A percentile compares a stretch with the other conserved stretches of the same genome.
Evolutionary conservation across 2,329 filamentous ascomycete species (phyloP).

Genomic region (Trichoderma hamatum): DNA sequence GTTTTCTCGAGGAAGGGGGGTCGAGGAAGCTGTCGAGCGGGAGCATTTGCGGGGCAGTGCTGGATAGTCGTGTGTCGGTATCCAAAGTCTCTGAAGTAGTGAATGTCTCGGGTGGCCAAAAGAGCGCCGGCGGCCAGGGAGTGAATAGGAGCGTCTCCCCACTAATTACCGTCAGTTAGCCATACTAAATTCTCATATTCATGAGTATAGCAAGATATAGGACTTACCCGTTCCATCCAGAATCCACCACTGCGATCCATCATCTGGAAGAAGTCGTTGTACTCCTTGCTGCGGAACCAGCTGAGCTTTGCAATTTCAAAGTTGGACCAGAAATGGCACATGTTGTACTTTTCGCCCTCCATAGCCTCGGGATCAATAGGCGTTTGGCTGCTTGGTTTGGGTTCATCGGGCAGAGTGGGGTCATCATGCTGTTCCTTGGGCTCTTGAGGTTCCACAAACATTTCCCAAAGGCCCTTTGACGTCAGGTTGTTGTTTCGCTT

Average conservation of each 20-base stretch:
- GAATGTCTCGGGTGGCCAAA: conserved; percentile 78
- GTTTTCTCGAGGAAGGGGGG: conserved; percentile 81
- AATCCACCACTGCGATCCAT: conserved; percentile 98
- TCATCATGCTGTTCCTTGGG: conserved; percentile 66
- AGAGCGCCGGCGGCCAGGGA: conserved; percentile 92
- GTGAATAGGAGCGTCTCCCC: conserved; percentile 98
- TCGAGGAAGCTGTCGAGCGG: conserved; percentile 79
- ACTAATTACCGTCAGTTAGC: conserved; percentile 55
- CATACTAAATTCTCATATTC: background rate
- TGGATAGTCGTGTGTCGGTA: conserved; percentile 99
- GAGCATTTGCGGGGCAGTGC: conserved; percentile 95
- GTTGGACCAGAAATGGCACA: conserved; percentile 99
- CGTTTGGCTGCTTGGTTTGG: conserved; percentile 74
- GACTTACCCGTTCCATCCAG: conserved; percentile 91
- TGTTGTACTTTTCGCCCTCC: conserved; percentile 98
- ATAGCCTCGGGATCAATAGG: conserved; percentile 89
- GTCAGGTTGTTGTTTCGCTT: conserved; percentile 89
- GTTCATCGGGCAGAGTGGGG: conserved; percentile 76
- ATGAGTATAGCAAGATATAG: background rate
- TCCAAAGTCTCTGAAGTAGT: conserved; percentile 99
- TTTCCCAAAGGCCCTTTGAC: conserved; percentile 95
- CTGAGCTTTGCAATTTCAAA: conserved; percentile 95
- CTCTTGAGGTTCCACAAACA: conserved; percentile 85
- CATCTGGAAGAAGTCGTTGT: conserved; percentile 97
- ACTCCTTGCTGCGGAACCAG: conserved; percentile 97